Percentiles rank a stretch among this genome's conserved stretches.
Conservation (phyloP, 2,329 filamentous ascomycete genomes). For the Didymosphaeria variabile region DNA sequence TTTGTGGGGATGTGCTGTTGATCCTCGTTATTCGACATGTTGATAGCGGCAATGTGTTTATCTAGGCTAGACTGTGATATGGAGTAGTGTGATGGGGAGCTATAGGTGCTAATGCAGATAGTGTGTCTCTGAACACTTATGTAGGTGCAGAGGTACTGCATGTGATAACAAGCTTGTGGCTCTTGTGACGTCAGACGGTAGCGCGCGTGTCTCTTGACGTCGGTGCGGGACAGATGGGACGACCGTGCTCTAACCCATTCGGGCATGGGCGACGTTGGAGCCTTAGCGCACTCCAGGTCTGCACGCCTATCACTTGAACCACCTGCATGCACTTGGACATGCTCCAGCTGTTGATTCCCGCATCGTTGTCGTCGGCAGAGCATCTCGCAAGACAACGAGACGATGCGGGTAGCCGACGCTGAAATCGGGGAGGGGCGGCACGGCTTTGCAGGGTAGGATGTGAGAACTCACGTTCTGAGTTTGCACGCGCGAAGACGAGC, state of each 20-base stretch:
- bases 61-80: neutral
- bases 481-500: neutral
- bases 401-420: slow-evolving; percentile 3
- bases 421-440: neutral
- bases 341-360: neutral
- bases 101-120: slow-evolving; percentile 1
- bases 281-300: no score
- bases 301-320: neutral
- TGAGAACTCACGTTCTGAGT: neutral
- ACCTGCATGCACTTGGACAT: neutral
- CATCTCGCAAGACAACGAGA: neutral
- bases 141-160: neutral
- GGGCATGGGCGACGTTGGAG: slow-evolving; percentile 3
- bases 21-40: slow-evolving; percentile 24
- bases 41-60: neutral
- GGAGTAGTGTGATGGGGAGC: neutral
- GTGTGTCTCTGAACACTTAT: neutral
- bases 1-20: slow-evolving; percentile 40
- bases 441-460: slow-evolving; percentile 1
- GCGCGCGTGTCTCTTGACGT: neutral
- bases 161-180: slow-evolving; percentile 7
- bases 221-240: neutral
- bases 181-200: slow-evolving; percentile 13
- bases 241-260: neutral
- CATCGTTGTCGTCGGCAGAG: neutral